Base-by-base conservation (phyloP, 257 asterid species). In the Primulina eburnea region DNA sequence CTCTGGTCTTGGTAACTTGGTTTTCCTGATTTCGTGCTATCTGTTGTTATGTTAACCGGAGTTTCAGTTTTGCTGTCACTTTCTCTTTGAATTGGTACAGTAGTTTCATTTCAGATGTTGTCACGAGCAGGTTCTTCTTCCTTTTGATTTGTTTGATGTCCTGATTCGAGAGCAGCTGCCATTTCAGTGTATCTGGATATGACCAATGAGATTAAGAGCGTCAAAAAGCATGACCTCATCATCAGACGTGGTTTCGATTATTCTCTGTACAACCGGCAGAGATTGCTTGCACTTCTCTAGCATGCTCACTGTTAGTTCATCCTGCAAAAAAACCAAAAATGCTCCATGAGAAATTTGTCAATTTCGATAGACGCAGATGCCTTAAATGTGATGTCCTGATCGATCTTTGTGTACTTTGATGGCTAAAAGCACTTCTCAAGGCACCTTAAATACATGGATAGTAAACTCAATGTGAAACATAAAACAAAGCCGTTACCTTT, bases 171-270 rank as follows among this genome's bases (percentile, higher is more conserved):
- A 37, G 82, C 82, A 71, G 94, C 80, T 55, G 76, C 79, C 76
- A 86, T 80, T 76, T 92, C 96, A 70, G 68, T 72, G 18, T 79
- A 82, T 69, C 67, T 80, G 65, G 92, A 78, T 73, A 87, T 84
- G 68, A 79, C 86, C 28, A 0, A 88, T 94, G 71, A 92, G 92
- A 77, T 88, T 85, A 60, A 92, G 83, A 71, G 97, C 92, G 75
- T 92, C 98, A 35, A 92, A 88, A 69, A 92, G 88, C 84, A 92
- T 81, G 60, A 82, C 92, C 75, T 92, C 97, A 47, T 92, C 89
- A 12, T 86, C 96, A 2, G 89, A 76, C 1, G 97, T 92, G 81
- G 69, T 88, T 70, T 89, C 95, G n/a, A 88, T 82, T 37, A 92
- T 83, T 77, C 92, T 77, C 79, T 85, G 90, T 50, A 89, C 81